phyloP scores from a whole-genome alignment of 2,329 filamentous ascomycete species.

The Paraconiothyrium sp. region DNA sequence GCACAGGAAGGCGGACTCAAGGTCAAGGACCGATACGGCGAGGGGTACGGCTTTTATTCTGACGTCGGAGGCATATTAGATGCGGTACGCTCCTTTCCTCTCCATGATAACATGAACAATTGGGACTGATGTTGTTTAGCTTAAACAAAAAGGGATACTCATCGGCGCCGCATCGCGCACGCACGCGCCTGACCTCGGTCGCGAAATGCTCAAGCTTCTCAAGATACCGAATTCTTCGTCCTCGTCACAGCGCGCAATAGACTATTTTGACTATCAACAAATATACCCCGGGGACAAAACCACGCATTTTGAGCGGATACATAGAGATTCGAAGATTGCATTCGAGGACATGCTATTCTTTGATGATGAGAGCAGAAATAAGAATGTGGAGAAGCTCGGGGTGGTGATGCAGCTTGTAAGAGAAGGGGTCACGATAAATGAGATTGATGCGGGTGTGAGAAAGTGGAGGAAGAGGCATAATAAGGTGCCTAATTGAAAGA shows the following conservation, averaged over 20 bases:
- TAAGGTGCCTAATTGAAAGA: conserved; percentile 36
- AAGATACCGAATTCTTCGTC: conserved; percentile 67
- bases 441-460: conserved; percentile 80
- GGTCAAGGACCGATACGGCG: conserved; percentile 62
- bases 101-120: background rate
- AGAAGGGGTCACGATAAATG: conserved; percentile 78
- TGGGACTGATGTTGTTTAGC: conserved; percentile 56
- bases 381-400: conserved; percentile 81
- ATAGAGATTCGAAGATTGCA: conserved; percentile 73
- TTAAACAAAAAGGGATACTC: conserved; percentile 58
- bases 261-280: conserved; percentile 66
- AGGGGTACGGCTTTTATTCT: conserved; percentile 58
- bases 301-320: conserved; percentile 81
- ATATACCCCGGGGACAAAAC: conserved; percentile 82
- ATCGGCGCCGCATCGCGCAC: conserved; percentile 85
- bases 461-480: conserved; percentile 81
- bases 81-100: conserved; percentile 36
- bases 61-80: conserved; percentile 55
- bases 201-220: conserved; percentile 81
- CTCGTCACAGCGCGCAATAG: conserved; percentile 51
- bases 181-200: conserved; percentile 77
- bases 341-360: conserved; percentile 95
- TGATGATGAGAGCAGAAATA: conserved; percentile 88
- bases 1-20: conserved; percentile 52
- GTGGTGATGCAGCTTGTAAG: conserved; percentile 85